Evolutionary conservation across 257 asterid genomes (phyloP).

Genomic region (Cordia subcordata): DNA sequence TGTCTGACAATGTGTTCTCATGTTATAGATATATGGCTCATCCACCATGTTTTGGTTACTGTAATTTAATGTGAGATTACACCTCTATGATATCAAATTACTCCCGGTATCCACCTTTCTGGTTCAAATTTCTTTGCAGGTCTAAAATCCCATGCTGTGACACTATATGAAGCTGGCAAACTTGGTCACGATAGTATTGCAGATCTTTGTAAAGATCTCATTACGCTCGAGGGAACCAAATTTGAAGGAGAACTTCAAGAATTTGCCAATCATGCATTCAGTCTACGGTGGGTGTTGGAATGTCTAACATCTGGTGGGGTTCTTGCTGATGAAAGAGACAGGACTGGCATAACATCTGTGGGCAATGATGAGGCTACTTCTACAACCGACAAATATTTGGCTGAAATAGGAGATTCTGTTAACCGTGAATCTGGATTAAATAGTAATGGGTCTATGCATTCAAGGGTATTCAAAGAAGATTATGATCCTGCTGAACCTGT

Average conservation of each 20-base stretch:
- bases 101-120: too few relatives aligned
- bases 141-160: conserved; percentile 95
- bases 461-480: conserved; percentile 24
- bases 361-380: conserved; percentile 39
- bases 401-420: conserved; percentile 28
- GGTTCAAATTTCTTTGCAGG: conserved; percentile 37
- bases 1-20: too few relatives aligned
- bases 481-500: conserved; percentile 32
- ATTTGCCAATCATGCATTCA: conserved; percentile 98
- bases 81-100: too few relatives aligned
- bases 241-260: conserved; percentile 99
- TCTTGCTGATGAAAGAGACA: conserved; percentile 44
- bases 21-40: too few relatives aligned
- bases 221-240: conserved; percentile 85
- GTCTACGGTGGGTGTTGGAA: conserved; percentile 90
- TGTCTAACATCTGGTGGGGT: conserved; percentile 91
- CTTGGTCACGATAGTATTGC: conserved; percentile 81
- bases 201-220: conserved; percentile 89
- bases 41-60: too few relatives aligned
- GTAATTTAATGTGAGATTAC: too few relatives aligned
- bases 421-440: conserved; percentile 21
- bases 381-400: conserved; percentile 24
- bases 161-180: conserved; percentile 98
- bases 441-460: conserved; percentile 27
- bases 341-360: conserved; percentile 27